Conservation (phyloP, 1,139 yeast species). For the Yamadazyma diospyri region DNA sequence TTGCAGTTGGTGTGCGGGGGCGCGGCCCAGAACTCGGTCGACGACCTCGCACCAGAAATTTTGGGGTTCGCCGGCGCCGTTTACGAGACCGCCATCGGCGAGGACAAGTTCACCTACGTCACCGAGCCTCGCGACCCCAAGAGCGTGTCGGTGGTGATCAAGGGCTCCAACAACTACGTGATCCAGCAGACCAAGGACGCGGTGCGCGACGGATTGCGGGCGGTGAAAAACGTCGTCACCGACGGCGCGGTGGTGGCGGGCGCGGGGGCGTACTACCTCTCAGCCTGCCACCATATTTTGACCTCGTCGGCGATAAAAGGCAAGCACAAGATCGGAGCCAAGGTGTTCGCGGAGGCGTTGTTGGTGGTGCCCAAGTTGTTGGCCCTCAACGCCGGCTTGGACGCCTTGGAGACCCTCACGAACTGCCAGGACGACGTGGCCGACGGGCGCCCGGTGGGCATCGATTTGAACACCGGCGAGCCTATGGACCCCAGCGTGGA, state of each 20-base stretch:
- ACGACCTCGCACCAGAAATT: slow-evolving; percentile 80
- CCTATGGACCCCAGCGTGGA: slow-evolving; percentile 94
- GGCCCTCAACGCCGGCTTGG: slow-evolving; percentile 90
- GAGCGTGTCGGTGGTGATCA: slow-evolving; percentile 85
- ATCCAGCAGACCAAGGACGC: slow-evolving; percentile 95
- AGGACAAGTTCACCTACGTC: slow-evolving; percentile 94
- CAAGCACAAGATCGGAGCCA: slow-evolving; percentile 82
- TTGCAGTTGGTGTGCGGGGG: slow-evolving; percentile 96
- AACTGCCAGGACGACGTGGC: slow-evolving; percentile 86
- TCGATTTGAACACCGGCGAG: slow-evolving; percentile 87
- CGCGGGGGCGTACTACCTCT: slow-evolving; percentile 92
- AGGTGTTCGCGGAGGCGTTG: slow-evolving; percentile 90
- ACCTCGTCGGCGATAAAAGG: slow-evolving; percentile 67
- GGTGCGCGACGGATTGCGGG: slow-evolving; percentile 92
- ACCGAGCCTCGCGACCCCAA: slow-evolving; percentile 91
- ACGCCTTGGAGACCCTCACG: slow-evolving; percentile 84
- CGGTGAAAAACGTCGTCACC: slow-evolving; percentile 86
- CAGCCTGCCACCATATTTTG: slow-evolving; percentile 68
- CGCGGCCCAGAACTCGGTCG: slow-evolving; percentile 96
- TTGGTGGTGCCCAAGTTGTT: slow-evolving; percentile 90
- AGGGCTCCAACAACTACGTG: slow-evolving; percentile 88
- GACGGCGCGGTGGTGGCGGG: slow-evolving; percentile 91
- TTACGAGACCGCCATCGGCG: slow-evolving; percentile 91
- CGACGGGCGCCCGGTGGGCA: slow-evolving; percentile 83
- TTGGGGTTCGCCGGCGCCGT: slow-evolving; percentile 91